Evolutionary conservation across 495 filamentous ascomycete species (phyloP), one percentile per base, ranked within the genome.

Genomic region (Penicillium bovifimosum): DNA sequence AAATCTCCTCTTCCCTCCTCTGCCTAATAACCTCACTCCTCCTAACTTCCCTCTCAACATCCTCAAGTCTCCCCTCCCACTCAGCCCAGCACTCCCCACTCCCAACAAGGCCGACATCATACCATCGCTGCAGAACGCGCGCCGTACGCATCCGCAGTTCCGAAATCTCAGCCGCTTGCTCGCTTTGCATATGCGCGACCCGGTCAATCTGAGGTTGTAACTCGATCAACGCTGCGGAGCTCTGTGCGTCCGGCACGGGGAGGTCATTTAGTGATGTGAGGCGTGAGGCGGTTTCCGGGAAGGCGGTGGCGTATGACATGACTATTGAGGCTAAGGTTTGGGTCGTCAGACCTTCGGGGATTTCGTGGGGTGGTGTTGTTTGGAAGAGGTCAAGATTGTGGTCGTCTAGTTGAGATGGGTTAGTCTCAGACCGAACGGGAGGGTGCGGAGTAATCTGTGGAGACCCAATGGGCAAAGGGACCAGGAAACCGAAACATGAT

Each of bases 181-280:
- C 76, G 5, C 80, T 66, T 69, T 96, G 91, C 24, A 73, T 71
- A 18, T 75, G 70, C 56, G 86, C 78, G 5, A 87, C 56, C n/a
- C 74, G 79, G 45, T 84, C 80, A 59, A 96, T 77, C 10, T 86
- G 78, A 10, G 90, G 89, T 18, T 82, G 72, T 2, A 95, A 73
- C 16, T 80, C 72, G 20, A 88, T 82, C 0, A 98, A 70, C 9
- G 76, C 70, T 2, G 84, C 75, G n/a, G 87, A 87, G 34, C 75
- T 71, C 33, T 80, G 71, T 0, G 87, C 75, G 35, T 86, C 79
- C 2, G 91, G 89, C 8, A 96, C 71, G 5, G 87, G 83, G 1
- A 86, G 80, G 71, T 95, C 90, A 28, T 80, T 77, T 14, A 91
- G 81, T 1, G 87, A 86, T n/a, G 85, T 86, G 7, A 95, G 80